Percentiles rank a stretch among this genome's conserved stretches.
phyloP scores from a whole-genome alignment of 805 yeast genomes.

The Teunomyces cretensis region DNA sequence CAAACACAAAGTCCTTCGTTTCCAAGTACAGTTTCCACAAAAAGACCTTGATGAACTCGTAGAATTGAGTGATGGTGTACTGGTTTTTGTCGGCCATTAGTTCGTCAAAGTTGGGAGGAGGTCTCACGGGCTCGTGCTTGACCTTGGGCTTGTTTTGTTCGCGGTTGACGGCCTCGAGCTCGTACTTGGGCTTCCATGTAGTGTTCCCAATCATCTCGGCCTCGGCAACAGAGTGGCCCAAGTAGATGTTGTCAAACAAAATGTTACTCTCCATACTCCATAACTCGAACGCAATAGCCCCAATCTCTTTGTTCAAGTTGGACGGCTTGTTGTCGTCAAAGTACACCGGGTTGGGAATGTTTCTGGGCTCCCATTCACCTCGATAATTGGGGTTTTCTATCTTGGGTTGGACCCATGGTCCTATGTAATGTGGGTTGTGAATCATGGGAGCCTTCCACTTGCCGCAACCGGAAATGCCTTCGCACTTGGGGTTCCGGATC shows the following conservation, averaged over 20 bases:
- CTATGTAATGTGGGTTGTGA: slow-evolving; percentile 68
- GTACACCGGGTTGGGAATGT: slow-evolving; percentile 68
- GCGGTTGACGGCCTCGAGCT: slow-evolving; percentile 47
- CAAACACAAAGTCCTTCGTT: slow-evolving; percentile 34
- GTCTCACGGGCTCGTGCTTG: slow-evolving; percentile 40
- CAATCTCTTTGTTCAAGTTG: slow-evolving; percentile 58
- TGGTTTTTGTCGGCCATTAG: slow-evolving; percentile 19
- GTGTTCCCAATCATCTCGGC: slow-evolving; percentile 82
- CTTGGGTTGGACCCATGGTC: slow-evolving; percentile 73
- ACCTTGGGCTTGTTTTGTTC: slow-evolving; percentile 43
- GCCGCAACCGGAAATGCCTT: slow-evolving; percentile 69
- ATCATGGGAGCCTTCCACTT: slow-evolving; percentile 69
- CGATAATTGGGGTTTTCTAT: slow-evolving; percentile 72
- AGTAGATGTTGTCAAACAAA: slow-evolving; percentile 77
- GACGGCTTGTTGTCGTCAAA: slow-evolving; percentile 59
- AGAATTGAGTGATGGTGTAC: slow-evolving; percentile 14
- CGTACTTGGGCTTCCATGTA: slow-evolving; percentile 60
- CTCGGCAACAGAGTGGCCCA: slow-evolving; percentile 81
- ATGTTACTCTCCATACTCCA: slow-evolving; percentile 83
- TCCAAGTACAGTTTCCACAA: slow-evolving; percentile 19
- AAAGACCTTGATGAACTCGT: slow-evolving; percentile 17
- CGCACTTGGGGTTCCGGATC: slow-evolving; percentile 73
- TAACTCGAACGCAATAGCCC: slow-evolving; percentile 83
- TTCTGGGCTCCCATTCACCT: slow-evolving; percentile 76
- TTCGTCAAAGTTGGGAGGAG: slow-evolving; percentile 44